These are phyloP conservation scores for Penicillium polonicum DNA, from an alignment of 2,329 filamentous ascomycete genomes.

Conservation along the genomic window DNA sequence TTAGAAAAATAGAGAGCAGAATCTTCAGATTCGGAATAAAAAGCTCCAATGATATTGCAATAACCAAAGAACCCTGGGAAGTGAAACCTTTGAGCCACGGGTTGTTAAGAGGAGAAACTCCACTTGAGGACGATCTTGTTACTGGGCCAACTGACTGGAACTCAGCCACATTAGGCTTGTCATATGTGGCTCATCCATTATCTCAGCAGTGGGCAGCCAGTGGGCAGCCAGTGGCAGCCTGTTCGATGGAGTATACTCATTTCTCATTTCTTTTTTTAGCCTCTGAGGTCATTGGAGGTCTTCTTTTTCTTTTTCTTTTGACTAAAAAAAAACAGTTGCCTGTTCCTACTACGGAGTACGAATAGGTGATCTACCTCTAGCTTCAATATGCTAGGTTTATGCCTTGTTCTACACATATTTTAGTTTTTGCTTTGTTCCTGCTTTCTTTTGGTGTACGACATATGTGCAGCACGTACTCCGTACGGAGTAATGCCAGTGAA, in stretches of 20 bases:
- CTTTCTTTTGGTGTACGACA: neutral
- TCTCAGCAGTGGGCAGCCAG: neutral
- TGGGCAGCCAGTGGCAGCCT: neutral
- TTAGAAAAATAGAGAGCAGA: neutral
- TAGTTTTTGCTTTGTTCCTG: neutral
- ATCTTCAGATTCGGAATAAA: neutral
- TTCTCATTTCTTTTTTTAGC: constrained; percentile 7
- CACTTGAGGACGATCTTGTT: neutral
- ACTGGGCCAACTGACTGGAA: constrained; percentile 10
- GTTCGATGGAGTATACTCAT: neutral
- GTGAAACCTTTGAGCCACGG: constrained; percentile 11
- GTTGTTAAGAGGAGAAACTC: neutral
- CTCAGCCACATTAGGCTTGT: constrained; percentile 8
- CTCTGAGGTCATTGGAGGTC: neutral
- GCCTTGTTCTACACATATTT: neutral
- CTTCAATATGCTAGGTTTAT: neutral
- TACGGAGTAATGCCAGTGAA: constrained; percentile 1
- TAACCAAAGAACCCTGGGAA: neutral
- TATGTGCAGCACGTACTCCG: neutral
- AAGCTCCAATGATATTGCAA: constrained; percentile 5
- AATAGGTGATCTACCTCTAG: neutral
- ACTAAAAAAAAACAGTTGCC: constrained; percentile 1
- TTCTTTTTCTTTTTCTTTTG: neutral
- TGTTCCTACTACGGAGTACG: neutral
- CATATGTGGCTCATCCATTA: constrained; percentile 1